Base-by-base conservation (phyloP, 441 rosid genomes). In the Manihot esculenta region DNA sequence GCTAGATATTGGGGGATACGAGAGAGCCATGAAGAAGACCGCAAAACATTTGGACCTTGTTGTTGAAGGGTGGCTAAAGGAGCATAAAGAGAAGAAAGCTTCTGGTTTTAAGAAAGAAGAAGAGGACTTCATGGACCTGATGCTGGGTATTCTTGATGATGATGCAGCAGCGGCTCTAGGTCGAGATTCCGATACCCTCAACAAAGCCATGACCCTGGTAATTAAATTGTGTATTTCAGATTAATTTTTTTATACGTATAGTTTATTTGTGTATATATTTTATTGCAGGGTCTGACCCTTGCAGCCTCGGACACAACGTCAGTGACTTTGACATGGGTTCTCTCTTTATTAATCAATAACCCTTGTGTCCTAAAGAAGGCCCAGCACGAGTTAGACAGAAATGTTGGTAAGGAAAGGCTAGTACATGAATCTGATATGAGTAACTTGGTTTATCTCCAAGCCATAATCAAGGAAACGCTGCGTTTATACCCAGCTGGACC, bases 281-380 rank as follows among this genome's bases (percentile, higher is more conserved):
- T n/a, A n/a, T 57, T 45, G 15, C 80, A 88, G 93, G 66, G 65
- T 58, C 77, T 90, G 35, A 79, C 80, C 12, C 0, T 86, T 9
- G 84, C 91, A 0, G 91, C 88, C 11, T 75, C 88, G 10, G 93
- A 91, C 68, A 86, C 90, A 10, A 82, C 86, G n/a, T 21, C 80
- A 3, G 64, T 78, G 9, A 75, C 79, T 13, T 49, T 89, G 6
- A 84, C 75, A 21, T 86, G 96, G 93, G 21, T 38, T 12, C 55
- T 74, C 2, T 69, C 74, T 13, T 23, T 70, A 23, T 7, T 69
- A 14, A 13, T 85, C 20, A 87, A 84, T 69, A 81, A 84, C 55
- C 7, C 77, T 74, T 10, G 27, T 88, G 73, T 47, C 41, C n/a
- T 90, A 33, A 75, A 72, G 71, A 87, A 80, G 70, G 88, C 78